Evolutionary conservation across 75 land plant species (phyloP), one percentile per base, ranked within the genome.

Genomic region (Sequoia sempervirens): DNA sequence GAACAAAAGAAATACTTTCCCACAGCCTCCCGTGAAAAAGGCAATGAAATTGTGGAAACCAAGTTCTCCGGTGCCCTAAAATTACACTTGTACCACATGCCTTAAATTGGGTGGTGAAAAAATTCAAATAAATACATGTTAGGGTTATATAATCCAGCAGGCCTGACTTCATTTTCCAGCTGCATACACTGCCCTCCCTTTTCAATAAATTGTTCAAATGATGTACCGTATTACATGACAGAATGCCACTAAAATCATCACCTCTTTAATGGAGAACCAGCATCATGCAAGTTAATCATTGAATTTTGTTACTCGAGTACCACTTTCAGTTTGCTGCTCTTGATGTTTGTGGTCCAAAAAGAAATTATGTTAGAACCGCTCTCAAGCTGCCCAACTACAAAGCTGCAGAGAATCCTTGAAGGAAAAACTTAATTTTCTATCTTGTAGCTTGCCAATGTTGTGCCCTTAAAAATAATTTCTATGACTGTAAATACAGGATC

Each of bases 171-270:
- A 20, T 76, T 43, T 43, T 43, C 47, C 47, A 40, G 47, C 15
- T 23, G n/a, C 36, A 11, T 70, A 32, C 36, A 32, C 36, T 32
- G 73, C 73, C 36, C 15, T 70, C 37, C 79, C 28, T 75, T 76
- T 43, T 43, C 47, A 76, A 20, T 18, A 23, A 23, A 43, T 41
- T 20, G 45, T 43, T 43, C 79, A 40, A 75, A 76, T 76, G 46
- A 76, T 76, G 46, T 43, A 20, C 30, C 0, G 47, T 43, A 78
- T 5, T n/a, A 40, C 26, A 9, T 43, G 30, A 9, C 80, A 78
- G 13, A 43, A 78, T 78, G 80, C n/a, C 15, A 43, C n/a, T 78
- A 43, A 41, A 78, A 26, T 78, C 80, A 45, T 78, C 80, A 78
- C 28, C 47, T 78, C 80, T 43, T 17, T 43, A 78, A 17, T 78